phyloP scores from a whole-genome alignment of 2,329 filamentous ascomycete species.

The Plenodomus lindquistii region DNA sequence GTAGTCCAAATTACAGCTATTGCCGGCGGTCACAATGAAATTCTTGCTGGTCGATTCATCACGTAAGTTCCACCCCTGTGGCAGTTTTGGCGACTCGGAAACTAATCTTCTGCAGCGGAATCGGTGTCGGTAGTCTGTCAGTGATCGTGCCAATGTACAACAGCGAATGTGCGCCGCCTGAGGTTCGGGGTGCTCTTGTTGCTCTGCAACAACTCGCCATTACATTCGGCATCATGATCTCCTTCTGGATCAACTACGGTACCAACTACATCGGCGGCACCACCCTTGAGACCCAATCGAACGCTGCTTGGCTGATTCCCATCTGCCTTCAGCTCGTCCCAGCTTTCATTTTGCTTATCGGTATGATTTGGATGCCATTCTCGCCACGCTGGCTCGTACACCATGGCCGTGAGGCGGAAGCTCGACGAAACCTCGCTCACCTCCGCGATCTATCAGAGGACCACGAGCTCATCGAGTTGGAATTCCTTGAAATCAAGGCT shows the following conservation, averaged over 20 bases:
- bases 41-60: conserved; percentile 72
- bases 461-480: conserved; percentile 71
- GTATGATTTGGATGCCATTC: conserved; percentile 81
- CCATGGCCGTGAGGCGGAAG: conserved; percentile 70
- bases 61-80: conserved; percentile 48
- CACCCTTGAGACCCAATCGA: conserved; percentile 61
- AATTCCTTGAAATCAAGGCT: conserved; percentile 83
- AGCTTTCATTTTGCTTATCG: conserved; percentile 66
- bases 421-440: conserved; percentile 63
- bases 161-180: conserved; percentile 56
- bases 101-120: conserved; percentile 45
- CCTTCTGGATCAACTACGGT: conserved; percentile 41
- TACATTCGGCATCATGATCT: conserved; percentile 52
- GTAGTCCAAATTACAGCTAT: conserved; percentile 68
- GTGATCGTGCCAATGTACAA: conserved; percentile 66
- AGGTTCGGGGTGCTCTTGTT: conserved; percentile 68
- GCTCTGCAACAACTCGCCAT: conserved; percentile 66
- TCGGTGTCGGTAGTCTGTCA: conserved; percentile 70
- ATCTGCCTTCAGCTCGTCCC: conserved; percentile 72
- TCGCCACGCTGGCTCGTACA: conserved; percentile 76
- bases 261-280: conserved; percentile 60
- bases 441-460: conserved; percentile 65
- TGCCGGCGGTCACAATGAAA: conserved; percentile 59
- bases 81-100: too few species aligned
- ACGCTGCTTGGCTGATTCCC: conserved; percentile 72